Conservation (phyloP, 805 yeast species). For the Yarrowia osloensis region DNA sequence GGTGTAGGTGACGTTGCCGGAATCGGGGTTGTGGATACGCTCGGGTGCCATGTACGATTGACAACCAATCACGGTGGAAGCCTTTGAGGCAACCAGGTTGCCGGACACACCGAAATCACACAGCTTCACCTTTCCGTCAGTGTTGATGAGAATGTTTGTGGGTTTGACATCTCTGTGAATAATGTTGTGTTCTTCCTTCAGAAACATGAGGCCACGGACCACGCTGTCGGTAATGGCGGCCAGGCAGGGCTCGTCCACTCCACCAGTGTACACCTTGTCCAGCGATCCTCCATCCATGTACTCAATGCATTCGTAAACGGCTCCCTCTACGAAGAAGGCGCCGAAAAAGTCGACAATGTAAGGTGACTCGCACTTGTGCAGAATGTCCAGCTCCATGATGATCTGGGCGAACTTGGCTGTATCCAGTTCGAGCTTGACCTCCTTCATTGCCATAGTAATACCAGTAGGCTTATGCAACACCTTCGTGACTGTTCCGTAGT, state of each 20-base stretch:
- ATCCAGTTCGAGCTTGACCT: conserved; percentile 88
- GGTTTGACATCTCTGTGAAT: conserved; percentile 94
- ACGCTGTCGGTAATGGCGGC: conserved; percentile 78
- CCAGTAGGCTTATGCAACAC: conserved; percentile 92
- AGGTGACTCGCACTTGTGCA: conserved; percentile 88
- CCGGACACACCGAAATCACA: conserved; percentile 94
- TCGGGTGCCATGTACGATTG: conserved; percentile 97
- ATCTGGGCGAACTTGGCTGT: conserved; percentile 93
- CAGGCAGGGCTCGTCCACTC: conserved; percentile 70
- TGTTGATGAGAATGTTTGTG: conserved; percentile 77
- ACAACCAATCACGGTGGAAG: conserved; percentile 89
- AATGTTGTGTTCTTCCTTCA: conserved; percentile 82
- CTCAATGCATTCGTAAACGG: conserved; percentile 94
- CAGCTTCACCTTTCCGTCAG: conserved; percentile 74
- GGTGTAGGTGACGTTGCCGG: conserved; percentile 75
- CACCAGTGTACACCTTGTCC: conserved; percentile 71
- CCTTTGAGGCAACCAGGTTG: conserved; percentile 85
- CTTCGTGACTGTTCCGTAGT: conserved; percentile 93
- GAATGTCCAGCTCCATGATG: conserved; percentile 90
- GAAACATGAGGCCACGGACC: conserved; percentile 69
- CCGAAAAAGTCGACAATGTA: conserved; percentile 96
- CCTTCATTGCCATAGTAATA: conserved; percentile 95
- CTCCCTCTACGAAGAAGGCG: conserved; percentile 92
- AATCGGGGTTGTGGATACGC: conserved; percentile 63
- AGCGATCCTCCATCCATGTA: conserved; percentile 91